phyloP scores from a whole-genome alignment of 2,329 filamentous ascomycete species.

The Fusarium sulawesiense region DNA sequence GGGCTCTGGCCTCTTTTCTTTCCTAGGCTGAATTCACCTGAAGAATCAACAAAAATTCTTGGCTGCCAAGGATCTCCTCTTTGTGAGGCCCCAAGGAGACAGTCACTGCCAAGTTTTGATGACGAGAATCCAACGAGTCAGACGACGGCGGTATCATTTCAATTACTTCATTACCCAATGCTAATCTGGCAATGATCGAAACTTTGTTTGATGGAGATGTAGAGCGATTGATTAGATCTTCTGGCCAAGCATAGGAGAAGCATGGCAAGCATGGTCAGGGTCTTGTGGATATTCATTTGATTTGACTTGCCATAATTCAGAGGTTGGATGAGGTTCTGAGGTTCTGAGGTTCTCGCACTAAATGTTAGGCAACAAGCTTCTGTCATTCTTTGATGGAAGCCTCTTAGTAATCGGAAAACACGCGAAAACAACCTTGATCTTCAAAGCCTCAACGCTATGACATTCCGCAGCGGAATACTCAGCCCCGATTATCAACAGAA shows the following conservation, averaged over 20 bases:
- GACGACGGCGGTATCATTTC: constrained; percentile 16
- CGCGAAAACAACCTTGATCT: background rate
- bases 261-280: background rate
- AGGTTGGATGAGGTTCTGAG: background rate
- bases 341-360: background rate
- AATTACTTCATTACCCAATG: background rate
- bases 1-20: background rate
- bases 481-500: background rate
- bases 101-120: constrained; percentile 11
- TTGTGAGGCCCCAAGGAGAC: constrained; percentile 10
- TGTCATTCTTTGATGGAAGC: background rate
- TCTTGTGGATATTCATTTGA: background rate
- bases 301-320: background rate
- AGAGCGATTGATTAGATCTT: constrained; percentile 1
- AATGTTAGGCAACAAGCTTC: background rate
- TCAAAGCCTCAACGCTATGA: constrained; percentile 3
- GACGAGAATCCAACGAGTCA: constrained; percentile 9
- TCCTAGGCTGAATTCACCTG: background rate
- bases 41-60: constrained; percentile 11
- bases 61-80: constrained; percentile 28
- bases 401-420: background rate
- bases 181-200: background rate
- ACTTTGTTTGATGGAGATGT: background rate
- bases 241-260: background rate
- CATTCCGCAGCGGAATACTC: background rate